phyloP scores from a whole-genome alignment of 2,329 filamentous ascomycete species.

The Pseudogymnoascus verrucosus region DNA sequence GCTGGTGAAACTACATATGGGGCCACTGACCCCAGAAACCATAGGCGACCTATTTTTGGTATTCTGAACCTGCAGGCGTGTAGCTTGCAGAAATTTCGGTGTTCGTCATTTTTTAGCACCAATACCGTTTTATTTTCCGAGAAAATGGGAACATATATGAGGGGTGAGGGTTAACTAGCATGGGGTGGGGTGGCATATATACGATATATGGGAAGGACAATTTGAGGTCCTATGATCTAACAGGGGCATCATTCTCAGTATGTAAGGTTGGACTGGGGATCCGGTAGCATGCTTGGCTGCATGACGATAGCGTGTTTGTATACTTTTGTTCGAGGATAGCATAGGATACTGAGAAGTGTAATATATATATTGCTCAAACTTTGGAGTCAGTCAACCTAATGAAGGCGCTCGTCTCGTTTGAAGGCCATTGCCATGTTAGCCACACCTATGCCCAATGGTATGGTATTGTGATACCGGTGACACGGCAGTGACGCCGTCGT shows the following conservation, averaged over 20 bases:
- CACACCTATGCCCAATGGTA: background rate
- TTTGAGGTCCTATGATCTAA: background rate
- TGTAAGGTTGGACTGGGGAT: background rate
- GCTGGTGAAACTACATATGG: background rate
- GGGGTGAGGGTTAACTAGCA: background rate
- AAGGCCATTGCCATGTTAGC: no score
- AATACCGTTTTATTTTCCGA: background rate
- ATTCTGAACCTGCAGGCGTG: background rate
- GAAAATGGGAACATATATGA: background rate
- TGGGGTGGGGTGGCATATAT: background rate
- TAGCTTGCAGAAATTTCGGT: background rate
- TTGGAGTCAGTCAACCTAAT: no score
- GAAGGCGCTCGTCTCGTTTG: no score
- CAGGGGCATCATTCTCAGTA: background rate
- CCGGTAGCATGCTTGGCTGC: background rate
- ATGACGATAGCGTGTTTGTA: background rate
- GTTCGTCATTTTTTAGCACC: background rate
- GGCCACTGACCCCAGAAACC: background rate
- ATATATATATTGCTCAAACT: slow-evolving; percentile 1
- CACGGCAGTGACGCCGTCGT: background rate
- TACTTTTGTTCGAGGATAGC: background rate
- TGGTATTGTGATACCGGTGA: background rate
- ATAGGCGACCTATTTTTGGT: background rate
- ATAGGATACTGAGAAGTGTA: background rate
- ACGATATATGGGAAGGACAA: background rate